A percentile compares a stretch with the other conserved stretches of the same genome.
Evolutionary conservation across 2,329 filamentous ascomycete genomes (phyloP).

Genomic region (Pseudofabraea citricarpa): DNA sequence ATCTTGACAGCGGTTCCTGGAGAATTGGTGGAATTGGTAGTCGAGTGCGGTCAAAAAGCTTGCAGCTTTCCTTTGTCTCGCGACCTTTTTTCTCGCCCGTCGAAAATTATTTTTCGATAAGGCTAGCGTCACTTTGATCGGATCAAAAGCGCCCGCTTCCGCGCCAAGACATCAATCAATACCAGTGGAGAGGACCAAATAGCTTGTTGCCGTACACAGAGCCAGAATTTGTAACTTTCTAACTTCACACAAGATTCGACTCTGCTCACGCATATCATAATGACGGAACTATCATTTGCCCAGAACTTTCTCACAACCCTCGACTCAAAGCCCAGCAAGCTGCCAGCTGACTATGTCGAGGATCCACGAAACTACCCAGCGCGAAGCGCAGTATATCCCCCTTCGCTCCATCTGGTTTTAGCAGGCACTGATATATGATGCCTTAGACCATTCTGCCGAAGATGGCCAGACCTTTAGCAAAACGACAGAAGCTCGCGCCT

Average conservation of each 20-base stretch:
- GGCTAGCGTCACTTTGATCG: neutral
- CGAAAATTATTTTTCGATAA: neutral
- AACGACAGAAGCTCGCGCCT: slow-evolving; percentile 39
- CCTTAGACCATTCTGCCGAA: slow-evolving; percentile 67
- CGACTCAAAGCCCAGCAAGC: slow-evolving; percentile 72
- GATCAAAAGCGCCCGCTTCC: slow-evolving; percentile 1
- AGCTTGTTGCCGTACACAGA: too few relatives aligned
- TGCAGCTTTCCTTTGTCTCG: neutral
- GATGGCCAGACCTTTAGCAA: slow-evolving; percentile 52
- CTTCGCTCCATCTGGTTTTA: neutral
- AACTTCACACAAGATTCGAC: too few relatives aligned
- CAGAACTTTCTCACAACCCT: slow-evolving; percentile 77
- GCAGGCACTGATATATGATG: slow-evolving; percentile 9
- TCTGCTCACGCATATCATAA: slow-evolving; percentile 35
- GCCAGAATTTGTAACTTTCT: too few relatives aligned
- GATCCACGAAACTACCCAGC: slow-evolving; percentile 75
- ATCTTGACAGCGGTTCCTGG: slow-evolving; percentile 45
- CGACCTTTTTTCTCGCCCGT: neutral
- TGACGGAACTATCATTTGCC: slow-evolving; percentile 83
- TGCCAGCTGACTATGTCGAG: slow-evolving; percentile 86
- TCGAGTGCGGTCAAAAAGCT: neutral
- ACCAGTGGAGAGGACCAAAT: too few relatives aligned
- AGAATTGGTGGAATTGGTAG: too few relatives aligned
- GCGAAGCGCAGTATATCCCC: slow-evolving; percentile 63
- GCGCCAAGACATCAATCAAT: neutral